Percentiles rank a stretch among this genome's conserved stretches.
Conservation (phyloP, 495 filamentous ascomycete genomes). For the Amniculicola lignicola region DNA sequence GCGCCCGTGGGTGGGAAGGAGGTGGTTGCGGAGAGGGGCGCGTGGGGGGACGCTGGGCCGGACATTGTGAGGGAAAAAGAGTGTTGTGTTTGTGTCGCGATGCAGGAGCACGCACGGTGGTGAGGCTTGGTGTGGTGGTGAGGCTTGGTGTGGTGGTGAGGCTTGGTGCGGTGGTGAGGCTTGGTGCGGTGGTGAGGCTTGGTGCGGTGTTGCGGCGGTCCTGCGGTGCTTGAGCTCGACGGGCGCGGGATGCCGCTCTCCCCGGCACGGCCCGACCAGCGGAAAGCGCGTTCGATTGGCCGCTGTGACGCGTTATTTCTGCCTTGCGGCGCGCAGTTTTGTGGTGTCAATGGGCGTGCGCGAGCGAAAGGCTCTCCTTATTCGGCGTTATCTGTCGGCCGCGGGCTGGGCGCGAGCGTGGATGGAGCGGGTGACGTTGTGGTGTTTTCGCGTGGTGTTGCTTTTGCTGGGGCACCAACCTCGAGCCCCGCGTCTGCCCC, state of each 20-base stretch:
- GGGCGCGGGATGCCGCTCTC: constrained; percentile 10
- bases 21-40: constrained; percentile 17
- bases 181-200: too few species aligned
- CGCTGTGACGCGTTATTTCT: not conserved
- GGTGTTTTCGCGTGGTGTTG: constrained; percentile 36
- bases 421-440: constrained; percentile 28
- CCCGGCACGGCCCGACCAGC: constrained; percentile 1
- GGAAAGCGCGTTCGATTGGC: not conserved
- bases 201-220: not conserved
- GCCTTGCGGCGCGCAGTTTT: not conserved
- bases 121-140: not conserved
- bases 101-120: not conserved
- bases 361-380: constrained; percentile 38
- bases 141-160: not conserved
- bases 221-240: constrained; percentile 16
- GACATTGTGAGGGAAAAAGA: constrained; percentile 17
- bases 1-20: constrained; percentile 12
- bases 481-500: constrained; percentile 13
- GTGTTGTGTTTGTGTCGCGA: constrained; percentile 23
- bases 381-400: constrained; percentile 35
- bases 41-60: constrained; percentile 22
- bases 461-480: constrained; percentile 35
- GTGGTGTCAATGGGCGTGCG: constrained; percentile 20
- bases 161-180: too few species aligned
- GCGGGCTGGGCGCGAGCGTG: constrained; percentile 38